Conservation (phyloP, 1,139 yeast genomes). For the Candida dubliniensis region DNA sequence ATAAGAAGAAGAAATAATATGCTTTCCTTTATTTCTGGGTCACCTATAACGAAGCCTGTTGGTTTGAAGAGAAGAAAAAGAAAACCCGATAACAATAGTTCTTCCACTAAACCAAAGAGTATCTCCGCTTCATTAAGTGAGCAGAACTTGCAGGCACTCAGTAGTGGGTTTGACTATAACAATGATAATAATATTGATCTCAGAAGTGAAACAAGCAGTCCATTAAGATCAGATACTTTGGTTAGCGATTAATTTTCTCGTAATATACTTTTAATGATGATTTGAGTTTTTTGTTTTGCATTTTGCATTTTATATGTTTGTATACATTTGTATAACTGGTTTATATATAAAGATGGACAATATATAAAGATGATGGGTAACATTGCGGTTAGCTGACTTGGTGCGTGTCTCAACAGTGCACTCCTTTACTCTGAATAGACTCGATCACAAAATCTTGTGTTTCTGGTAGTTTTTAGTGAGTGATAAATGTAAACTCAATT, state of each 20-base stretch:
- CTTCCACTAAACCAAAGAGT: conserved; percentile 18
- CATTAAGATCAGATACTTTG: conserved; percentile 7
- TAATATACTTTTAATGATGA: no score
- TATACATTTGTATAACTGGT: neutral
- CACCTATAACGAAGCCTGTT: conserved; percentile 8
- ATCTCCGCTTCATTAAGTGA: conserved; percentile 24
- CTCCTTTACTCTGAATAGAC: no score
- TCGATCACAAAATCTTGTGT: no score
- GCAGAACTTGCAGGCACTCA: conserved; percentile 26
- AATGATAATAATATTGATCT: conserved; percentile 1
- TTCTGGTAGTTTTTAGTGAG: no score
- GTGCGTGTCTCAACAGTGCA: no score
- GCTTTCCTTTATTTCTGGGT: conserved; percentile 32
- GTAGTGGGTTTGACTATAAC: conserved; percentile 8
- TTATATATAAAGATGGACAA: neutral
- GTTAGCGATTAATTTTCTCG: conserved; percentile 1
- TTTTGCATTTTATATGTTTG: neutral
- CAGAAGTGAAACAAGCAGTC: conserved; percentile 5
- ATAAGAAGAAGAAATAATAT: conserved; percentile 58
- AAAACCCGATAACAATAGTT: conserved; percentile 18
- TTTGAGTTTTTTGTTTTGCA: no score
- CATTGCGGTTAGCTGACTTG: no score
- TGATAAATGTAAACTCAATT: no score
- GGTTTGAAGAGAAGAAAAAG: conserved; percentile 38
- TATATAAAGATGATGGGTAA: no score